Base-by-base conservation (phyloP, 352 stramenopile species). In the Globisporangium canariense region DNA sequence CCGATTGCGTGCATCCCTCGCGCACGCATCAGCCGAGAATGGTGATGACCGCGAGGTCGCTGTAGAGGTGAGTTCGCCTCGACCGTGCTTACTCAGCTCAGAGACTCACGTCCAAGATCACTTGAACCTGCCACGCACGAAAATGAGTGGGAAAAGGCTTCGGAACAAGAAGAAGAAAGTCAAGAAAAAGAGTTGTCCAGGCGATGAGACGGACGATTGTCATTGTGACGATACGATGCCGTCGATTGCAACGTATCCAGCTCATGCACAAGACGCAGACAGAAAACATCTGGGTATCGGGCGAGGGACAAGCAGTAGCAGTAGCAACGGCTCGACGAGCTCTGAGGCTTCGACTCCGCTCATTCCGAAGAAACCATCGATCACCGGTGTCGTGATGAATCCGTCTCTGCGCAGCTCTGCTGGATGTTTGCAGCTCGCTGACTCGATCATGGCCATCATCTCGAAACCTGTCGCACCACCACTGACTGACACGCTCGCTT, bases 71-170 rank as follows among this genome's bases (percentile, higher is more conserved):
- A 18, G 2, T 2, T 60, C 60, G 18, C 52, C 43, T 25, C 61
- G 52, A 7, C 18, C 45, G 32, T 57, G 45, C 20, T 4, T 61
- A 43, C 30, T 66, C 13, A 57, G 20, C 46, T 38, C 45, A 13
- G 32, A 38, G 9, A 18, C 41, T 2, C 28, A 50, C 32, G 47
- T 28, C 4, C 45, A 63, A 18, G 38, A 60, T 45, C 22, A 53
- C 10, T 16, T 32, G 41, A 28, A 22, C 43, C 53, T 65, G n/a
- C 53, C 60, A 38, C 67, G 69, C 1, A 53, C 67, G 2, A 78
- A 83, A 56, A 59, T 83, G 18, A 70, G 62, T 5, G 70, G 73
- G 28, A 77, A 72, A 66, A 83, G 77, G 47, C 59, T 79, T 8
- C 62, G 61, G 22, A 66, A 60, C 57, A 80, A 76, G 52, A 76